Conservation (phyloP, 345 rosid genomes). For the Citrus trifoliata region DNA sequence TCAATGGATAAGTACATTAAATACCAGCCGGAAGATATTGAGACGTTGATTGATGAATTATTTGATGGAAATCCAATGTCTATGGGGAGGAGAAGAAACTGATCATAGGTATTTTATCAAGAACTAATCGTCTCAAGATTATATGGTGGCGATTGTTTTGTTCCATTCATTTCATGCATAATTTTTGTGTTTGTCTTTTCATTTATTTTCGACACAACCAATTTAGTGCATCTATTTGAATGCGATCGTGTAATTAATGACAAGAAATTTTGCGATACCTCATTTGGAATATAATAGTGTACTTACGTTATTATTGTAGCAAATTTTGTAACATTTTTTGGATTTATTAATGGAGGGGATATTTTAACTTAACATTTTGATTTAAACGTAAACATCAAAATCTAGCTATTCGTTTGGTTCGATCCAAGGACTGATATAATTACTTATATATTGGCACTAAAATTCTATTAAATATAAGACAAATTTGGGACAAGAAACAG, state of each 20-base stretch:
- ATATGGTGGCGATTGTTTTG: background rate
- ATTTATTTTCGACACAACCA: background rate
- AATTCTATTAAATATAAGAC: no score
- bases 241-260: background rate
- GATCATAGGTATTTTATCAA: background rate
- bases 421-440: no score
- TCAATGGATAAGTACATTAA: conserved; percentile 72
- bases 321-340: background rate
- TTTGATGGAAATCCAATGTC: conserved; percentile 70
- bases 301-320: background rate
- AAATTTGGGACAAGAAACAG: no score
- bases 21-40: conserved; percentile 87
- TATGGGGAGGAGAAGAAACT: conserved; percentile 42
- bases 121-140: background rate
- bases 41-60: conserved; percentile 63
- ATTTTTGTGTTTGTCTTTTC: background rate
- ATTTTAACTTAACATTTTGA: no score
- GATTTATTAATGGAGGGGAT: no score
- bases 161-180: background rate
- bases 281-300: background rate
- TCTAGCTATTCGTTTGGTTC: no score
- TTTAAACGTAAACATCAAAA: no score
- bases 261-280: background rate
- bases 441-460: no score
- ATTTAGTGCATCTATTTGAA: background rate